Percentiles rank a stretch among this genome's conserved stretches.
phyloP scores from a whole-genome alignment of 2,329 filamentous ascomycete genomes.

The Clarireedia sp. region DNA sequence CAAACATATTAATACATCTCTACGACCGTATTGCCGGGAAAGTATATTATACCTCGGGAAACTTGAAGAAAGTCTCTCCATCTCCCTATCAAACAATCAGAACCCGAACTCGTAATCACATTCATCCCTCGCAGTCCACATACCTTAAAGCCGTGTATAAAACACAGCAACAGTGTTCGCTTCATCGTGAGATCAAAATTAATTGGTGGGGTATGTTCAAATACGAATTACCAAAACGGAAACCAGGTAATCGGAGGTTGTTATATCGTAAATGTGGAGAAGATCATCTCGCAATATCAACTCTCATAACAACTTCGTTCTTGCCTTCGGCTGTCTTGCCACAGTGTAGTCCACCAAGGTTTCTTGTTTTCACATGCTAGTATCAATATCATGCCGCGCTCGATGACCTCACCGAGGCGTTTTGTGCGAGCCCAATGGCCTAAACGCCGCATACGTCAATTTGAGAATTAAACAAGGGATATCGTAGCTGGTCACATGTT shows the following conservation, averaged over 20 bases:
- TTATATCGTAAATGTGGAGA: background rate
- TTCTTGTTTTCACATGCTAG: background rate
- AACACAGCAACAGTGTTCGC: constrained; percentile 60
- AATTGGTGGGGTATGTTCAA: background rate
- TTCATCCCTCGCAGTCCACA: background rate
- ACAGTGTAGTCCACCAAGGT: background rate
- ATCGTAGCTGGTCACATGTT: background rate
- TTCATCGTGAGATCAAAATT: constrained; percentile 31
- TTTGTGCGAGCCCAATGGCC: background rate
- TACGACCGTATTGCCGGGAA: background rate
- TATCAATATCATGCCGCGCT: background rate
- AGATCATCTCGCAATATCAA: background rate
- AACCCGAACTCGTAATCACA: background rate
- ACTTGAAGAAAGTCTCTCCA: constrained; percentile 61
- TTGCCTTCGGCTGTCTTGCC: too few species aligned
- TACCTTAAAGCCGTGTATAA: constrained; percentile 64
- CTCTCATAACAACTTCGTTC: background rate
- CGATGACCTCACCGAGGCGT: background rate
- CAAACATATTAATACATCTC: background rate
- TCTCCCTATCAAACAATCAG: constrained; percentile 36
- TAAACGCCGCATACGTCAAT: constrained; percentile 5
- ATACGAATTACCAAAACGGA: background rate
- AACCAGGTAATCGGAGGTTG: background rate
- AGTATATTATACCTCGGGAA: constrained; percentile 43
- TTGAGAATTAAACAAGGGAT: background rate